These are phyloP conservation scores for Lachnellula arida DNA, from an alignment of 2,329 filamentous ascomycete species.

Conservation along the genomic window DNA sequence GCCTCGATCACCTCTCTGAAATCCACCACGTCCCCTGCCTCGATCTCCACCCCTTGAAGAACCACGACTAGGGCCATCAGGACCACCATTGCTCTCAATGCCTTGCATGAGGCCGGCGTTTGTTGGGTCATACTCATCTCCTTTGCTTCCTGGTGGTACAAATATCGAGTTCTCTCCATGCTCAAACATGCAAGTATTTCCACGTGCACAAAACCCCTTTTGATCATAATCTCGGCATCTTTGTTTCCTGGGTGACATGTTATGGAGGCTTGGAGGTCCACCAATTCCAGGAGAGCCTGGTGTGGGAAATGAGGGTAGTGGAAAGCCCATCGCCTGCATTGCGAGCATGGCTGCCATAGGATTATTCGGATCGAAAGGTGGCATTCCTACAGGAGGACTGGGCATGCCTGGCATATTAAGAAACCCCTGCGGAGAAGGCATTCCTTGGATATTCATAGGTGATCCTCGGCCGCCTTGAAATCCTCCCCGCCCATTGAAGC, in stretches of 20 bases:
- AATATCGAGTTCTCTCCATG: slow-evolving; percentile 55
- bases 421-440: slow-evolving; percentile 15
- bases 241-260: slow-evolving; percentile 23
- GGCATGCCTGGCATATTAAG: slow-evolving; percentile 23
- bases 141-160: slow-evolving; percentile 26
- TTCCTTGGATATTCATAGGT: slow-evolving; percentile 14
- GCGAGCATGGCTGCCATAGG: slow-evolving; percentile 58
- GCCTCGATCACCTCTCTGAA: slow-evolving; percentile 28
- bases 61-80: slow-evolving; percentile 6
- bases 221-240: slow-evolving; percentile 67
- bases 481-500: slow-evolving; percentile 33
- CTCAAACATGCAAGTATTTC: slow-evolving; percentile 63
- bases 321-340: slow-evolving; percentile 54
- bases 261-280: neutral
- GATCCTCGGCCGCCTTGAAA: slow-evolving; percentile 24
- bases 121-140: slow-evolving; percentile 53
- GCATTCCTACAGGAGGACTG: slow-evolving; percentile 33
- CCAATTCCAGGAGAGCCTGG: slow-evolving; percentile 4
- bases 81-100: slow-evolving; percentile 16
- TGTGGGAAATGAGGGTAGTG: slow-evolving; percentile 36
- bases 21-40: slow-evolving; percentile 31
- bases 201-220: slow-evolving; percentile 67
- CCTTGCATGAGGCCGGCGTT: slow-evolving; percentile 42
- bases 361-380: slow-evolving; percentile 52
- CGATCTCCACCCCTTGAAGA: slow-evolving; percentile 20